Evolutionary conservation across 805 yeast genomes (phyloP).

Genomic region (Millerago galiae): DNA sequence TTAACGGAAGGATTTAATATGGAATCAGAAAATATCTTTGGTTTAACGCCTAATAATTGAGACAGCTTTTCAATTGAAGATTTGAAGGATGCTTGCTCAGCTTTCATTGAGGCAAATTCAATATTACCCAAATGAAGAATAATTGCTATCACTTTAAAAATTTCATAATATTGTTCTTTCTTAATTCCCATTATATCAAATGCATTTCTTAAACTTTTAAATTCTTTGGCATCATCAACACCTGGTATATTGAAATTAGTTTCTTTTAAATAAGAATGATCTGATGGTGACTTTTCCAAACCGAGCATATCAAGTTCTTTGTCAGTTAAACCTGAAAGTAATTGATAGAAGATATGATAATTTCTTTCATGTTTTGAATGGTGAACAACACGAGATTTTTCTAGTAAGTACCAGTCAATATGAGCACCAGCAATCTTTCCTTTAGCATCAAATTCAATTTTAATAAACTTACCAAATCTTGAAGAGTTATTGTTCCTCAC

Average conservation of each 20-base stretch:
- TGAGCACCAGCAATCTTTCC: constrained; percentile 81
- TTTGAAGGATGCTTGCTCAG: constrained; percentile 70
- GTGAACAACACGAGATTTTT: constrained; percentile 83
- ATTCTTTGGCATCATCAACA: constrained; percentile 71
- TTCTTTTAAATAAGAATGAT: constrained; percentile 52
- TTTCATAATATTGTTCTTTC: constrained; percentile 43
- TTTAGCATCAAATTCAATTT: constrained; percentile 61
- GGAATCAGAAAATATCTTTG: constrained; percentile 47
- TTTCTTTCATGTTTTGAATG: constrained; percentile 79
- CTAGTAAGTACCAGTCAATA: constrained; percentile 90
- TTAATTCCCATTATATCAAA: constrained; percentile 69
- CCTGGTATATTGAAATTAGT: constrained; percentile 57
- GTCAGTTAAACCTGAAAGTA: constrained; percentile 59
- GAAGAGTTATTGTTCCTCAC: constrained; percentile 91
- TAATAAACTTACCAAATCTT: constrained; percentile 92
- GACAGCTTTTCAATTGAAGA: constrained; percentile 48
- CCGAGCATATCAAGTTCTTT: constrained; percentile 41
- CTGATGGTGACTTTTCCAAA: constrained; percentile 31
- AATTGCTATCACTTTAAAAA: constrained; percentile 64
- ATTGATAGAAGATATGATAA: constrained; percentile 85
- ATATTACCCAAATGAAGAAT: constrained; percentile 85
- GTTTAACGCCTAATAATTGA: constrained; percentile 57
- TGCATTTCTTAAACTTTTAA: constrained; percentile 54
- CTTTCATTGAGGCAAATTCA: constrained; percentile 54
- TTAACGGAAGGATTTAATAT: constrained; percentile 76